These are phyloP conservation scores for Aspergillus sclerotioniger DNA, from an alignment of 495 filamentous ascomycete species.

Conservation along the genomic window DNA sequence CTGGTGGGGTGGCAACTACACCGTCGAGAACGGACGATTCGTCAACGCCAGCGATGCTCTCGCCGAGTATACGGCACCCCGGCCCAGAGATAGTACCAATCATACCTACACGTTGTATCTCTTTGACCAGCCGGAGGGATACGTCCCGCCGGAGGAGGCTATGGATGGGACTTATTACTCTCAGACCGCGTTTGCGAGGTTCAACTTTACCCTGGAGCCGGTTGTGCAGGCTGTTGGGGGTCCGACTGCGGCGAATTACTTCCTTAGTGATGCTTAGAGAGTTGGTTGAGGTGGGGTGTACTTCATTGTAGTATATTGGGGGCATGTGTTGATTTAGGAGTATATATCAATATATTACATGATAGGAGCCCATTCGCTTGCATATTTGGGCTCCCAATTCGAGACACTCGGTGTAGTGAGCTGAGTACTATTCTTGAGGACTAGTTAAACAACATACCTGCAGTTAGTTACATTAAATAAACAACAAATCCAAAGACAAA, in stretches of 20 bases:
- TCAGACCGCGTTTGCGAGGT: background rate
- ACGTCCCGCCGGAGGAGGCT: background rate
- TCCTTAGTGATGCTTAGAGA: background rate
- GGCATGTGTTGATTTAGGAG: too few relatives aligned
- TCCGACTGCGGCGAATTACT: background rate
- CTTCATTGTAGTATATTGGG: too few relatives aligned
- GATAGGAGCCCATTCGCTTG: too few relatives aligned
- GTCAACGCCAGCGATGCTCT: background rate
- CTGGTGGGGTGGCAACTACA: slow-evolving; percentile 1
- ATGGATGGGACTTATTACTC: background rate
- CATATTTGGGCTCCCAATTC: too few relatives aligned
- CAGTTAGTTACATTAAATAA: too few relatives aligned
- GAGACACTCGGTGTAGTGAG: too few relatives aligned
- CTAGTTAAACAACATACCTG: too few relatives aligned
- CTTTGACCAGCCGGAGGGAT: background rate
- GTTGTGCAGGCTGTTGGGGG: background rate
- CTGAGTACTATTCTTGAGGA: too few relatives aligned
- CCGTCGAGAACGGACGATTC: background rate
- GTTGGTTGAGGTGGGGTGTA: too few relatives aligned
- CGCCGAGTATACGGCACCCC: background rate
- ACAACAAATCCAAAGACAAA: too few relatives aligned
- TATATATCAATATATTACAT: too few relatives aligned
- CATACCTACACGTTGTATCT: background rate
- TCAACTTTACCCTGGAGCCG: background rate
- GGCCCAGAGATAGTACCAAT: background rate